These are phyloP conservation scores for Trichocladium antarcticum DNA, from an alignment of 495 filamentous ascomycete genomes.

Conservation along the genomic window DNA sequence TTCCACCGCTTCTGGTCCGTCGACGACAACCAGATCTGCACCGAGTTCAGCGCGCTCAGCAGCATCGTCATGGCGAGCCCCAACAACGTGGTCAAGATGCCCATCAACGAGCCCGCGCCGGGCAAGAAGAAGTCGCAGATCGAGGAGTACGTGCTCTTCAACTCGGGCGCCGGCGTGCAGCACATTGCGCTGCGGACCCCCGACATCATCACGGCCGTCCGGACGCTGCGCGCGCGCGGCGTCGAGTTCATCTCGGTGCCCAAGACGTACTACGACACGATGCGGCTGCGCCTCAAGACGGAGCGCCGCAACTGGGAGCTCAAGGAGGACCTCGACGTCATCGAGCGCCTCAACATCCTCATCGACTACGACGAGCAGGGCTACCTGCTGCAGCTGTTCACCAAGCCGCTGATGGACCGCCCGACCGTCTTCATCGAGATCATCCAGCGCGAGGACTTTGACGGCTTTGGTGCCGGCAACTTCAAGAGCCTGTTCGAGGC, in stretches of 20 bases:
- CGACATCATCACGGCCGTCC: constrained; percentile 65
- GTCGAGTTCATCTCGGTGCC: constrained; percentile 86
- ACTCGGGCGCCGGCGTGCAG: constrained; percentile 76
- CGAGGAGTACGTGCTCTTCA: constrained; percentile 85
- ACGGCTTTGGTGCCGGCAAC: constrained; percentile 87
- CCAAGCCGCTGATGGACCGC: constrained; percentile 83
- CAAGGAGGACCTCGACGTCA: constrained; percentile 61
- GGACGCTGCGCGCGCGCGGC: constrained; percentile 62
- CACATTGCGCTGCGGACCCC: constrained; percentile 75
- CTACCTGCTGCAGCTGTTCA: constrained; percentile 78
- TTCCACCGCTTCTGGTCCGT: constrained; percentile 95
- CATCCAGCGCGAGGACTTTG: constrained; percentile 77
- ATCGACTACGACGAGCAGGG: constrained; percentile 88
- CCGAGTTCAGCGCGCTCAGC: constrained; percentile 75
- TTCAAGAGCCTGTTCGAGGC: constrained; percentile 90
- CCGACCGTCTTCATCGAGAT: constrained; percentile 93
- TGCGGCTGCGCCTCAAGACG: constrained; percentile 55
- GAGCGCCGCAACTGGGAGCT: constrained; percentile 43
- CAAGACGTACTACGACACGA: constrained; percentile 66
- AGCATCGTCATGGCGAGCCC: constrained; percentile 80
- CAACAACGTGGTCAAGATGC: constrained; percentile 76
- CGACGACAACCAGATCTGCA: constrained; percentile 77
- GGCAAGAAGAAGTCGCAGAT: constrained; percentile 83
- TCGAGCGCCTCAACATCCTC: constrained; percentile 65
- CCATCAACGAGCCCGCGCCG: constrained; percentile 87